Percentiles rank a stretch among this genome's conserved stretches.
Conservation (phyloP, 2,329 filamentous ascomycete species). For the Fusarium sp. region DNA sequence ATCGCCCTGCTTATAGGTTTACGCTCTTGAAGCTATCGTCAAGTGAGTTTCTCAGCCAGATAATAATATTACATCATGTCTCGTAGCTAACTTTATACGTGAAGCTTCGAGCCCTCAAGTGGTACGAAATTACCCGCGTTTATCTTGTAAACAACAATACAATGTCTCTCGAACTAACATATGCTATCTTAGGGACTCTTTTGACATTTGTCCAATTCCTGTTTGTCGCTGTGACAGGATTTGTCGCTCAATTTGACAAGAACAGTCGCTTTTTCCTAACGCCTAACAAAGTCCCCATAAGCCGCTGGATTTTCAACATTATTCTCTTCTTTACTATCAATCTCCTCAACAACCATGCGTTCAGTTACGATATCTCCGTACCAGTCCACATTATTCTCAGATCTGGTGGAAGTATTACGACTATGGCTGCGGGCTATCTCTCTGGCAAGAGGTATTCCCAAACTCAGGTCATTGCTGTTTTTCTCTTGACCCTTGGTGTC, state of each 20-base stretch:
- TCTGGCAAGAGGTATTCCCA: constrained; percentile 87
- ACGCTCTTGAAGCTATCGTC: constrained; percentile 93
- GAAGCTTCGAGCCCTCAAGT: constrained; percentile 83
- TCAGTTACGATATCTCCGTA: constrained; percentile 96
- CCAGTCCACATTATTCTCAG: constrained; percentile 97
- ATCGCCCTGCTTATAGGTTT: constrained; percentile 73
- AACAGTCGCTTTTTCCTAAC: constrained; percentile 79
- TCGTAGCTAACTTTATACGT: constrained; percentile 27
- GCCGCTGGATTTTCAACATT: constrained; percentile 90
- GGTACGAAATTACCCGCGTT: constrained; percentile 63
- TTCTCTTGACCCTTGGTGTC: constrained; percentile 87
- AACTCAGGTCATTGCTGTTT: constrained; percentile 84
- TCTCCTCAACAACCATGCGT: constrained; percentile 96
- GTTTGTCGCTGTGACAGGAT: constrained; percentile 83
- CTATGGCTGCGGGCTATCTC: constrained; percentile 89
- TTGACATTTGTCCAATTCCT: constrained; percentile 91
- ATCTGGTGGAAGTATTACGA: constrained; percentile 95
- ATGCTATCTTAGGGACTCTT: constrained; percentile 72
- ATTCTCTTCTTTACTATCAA: constrained; percentile 94
- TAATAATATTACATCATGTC: neutral
- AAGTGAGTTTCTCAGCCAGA: constrained; percentile 70
- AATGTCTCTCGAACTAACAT: constrained; percentile 33
- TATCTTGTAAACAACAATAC: neutral
- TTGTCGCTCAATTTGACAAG: constrained; percentile 79
- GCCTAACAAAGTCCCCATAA: constrained; percentile 83